A percentile compares a stretch with the other conserved stretches of the same genome.
Evolutionary conservation across 2,329 filamentous ascomycete genomes (phyloP).

Genomic region (Colletotrichum viniferum): DNA sequence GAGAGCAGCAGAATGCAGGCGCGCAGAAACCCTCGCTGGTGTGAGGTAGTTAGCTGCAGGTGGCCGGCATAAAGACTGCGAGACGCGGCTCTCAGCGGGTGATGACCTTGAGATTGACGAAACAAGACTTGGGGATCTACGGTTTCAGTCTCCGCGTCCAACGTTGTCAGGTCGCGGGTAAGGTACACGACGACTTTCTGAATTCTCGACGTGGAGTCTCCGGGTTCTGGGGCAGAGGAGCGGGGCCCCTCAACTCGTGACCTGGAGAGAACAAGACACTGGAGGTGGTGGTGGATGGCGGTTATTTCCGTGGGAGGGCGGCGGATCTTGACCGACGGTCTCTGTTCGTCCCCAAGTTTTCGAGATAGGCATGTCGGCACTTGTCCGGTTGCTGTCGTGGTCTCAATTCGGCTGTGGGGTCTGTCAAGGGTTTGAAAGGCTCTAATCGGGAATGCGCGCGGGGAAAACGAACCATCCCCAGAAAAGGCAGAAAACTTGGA

Average conservation of each 20-base stretch:
- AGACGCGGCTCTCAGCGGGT: conserved; percentile 5
- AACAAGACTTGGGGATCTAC: not conserved
- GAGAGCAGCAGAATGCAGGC: not conserved
- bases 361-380: not conserved
- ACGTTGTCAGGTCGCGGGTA: not conserved
- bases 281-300: not conserved
- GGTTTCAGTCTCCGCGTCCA: not conserved
- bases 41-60: not conserved
- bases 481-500: not conserved
- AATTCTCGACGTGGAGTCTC: not conserved
- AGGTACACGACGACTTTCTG: not conserved
- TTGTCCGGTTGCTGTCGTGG: not conserved
- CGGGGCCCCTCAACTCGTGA: not conserved
- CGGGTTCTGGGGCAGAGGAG: not conserved
- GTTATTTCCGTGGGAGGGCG: not conserved
- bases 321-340: not conserved
- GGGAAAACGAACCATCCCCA: not conserved
- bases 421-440: not conserved
- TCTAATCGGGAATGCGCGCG: not conserved
- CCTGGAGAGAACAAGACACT: not conserved
- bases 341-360: not conserved
- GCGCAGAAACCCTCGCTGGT: not conserved
- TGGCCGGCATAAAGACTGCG: not conserved
- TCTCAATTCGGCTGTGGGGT: not conserved
- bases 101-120: not conserved